Percentiles rank a stretch among this genome's conserved stretches.
Conservation (phyloP, 1,284 basidiomycete genomes). For the Crocinoboletus sp. region DNA sequence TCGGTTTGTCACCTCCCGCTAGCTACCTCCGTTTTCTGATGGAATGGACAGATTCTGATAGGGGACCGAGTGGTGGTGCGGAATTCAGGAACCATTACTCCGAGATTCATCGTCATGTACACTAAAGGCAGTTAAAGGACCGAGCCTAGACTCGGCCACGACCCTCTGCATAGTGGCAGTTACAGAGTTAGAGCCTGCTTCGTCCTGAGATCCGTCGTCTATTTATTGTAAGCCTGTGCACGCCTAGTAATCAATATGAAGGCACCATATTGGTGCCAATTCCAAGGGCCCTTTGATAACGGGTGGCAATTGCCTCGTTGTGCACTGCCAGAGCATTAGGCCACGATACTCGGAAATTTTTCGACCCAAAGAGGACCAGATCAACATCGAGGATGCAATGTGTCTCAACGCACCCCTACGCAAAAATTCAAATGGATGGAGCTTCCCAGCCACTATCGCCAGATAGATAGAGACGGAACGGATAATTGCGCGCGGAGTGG, state of each 20-base stretch:
- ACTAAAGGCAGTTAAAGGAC: constrained; percentile 27
- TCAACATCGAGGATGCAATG: constrained; percentile 27
- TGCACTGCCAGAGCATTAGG: constrained; percentile 20
- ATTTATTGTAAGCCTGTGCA: constrained; percentile 24
- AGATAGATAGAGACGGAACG: constrained; percentile 14
- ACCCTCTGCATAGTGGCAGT: constrained; percentile 17
- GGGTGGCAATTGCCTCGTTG: constrained; percentile 24
- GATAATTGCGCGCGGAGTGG: constrained; percentile 5
- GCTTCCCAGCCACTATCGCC: constrained; percentile 22
- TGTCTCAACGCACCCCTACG: constrained; percentile 15
- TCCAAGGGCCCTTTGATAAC: constrained; percentile 16
- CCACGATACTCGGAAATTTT: constrained; percentile 18
- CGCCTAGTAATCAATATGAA: constrained; percentile 19
- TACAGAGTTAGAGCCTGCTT: constrained; percentile 24
- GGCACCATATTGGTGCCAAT: constrained; percentile 16
- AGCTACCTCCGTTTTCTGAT: constrained; percentile 29
- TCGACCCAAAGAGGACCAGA: constrained; percentile 13
- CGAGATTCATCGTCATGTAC: constrained; percentile 35
- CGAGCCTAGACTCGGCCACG: constrained; percentile 17
- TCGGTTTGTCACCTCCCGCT: constrained; percentile 28
- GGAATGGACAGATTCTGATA: constrained; percentile 28
- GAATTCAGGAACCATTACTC: constrained; percentile 30
- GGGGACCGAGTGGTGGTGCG: constrained; percentile 31
- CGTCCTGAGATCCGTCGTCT: constrained; percentile 19
- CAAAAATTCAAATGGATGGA: constrained; percentile 28